Base-by-base conservation (phyloP, 2,329 filamentous ascomycete species). In the Didymella keratinophila region DNA sequence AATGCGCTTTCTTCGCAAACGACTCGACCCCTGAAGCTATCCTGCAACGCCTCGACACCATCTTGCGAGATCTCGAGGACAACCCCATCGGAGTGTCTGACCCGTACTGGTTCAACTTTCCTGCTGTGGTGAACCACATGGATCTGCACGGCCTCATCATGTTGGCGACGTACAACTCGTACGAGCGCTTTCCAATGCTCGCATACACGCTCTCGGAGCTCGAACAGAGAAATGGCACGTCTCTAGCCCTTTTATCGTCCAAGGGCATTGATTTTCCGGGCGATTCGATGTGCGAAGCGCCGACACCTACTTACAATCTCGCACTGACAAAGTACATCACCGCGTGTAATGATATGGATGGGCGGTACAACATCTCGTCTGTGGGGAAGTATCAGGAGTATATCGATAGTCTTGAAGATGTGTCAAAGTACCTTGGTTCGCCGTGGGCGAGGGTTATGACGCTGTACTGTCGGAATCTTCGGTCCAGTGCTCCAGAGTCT, bases 401-500 rank as follows among this genome's bases (percentile, higher is more conserved):
- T 7, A 30, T 49, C n/a, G 23, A n/a, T 5, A 4, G 41, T 25
- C 4, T 49, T 25, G 6, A 39, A 21, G 34, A 11, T 5, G 34
- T 41, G 3, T 49, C 46, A 6, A 49, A 37, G 25, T 49, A 49
- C 9, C 36, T 49, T 18, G 46, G 46, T 20, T n/a, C 34, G n/a
- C 32, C 34, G 23, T 49, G 46, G 46, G 46, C 46, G 8, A 12
- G 34, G 23, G 34, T 30, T n/a, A 49, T 41, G 16, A 49, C 34
- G 23, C 46, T 49, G 8, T 49, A 49, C 23, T 49, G 46, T 10
- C 46, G 34, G 11, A 49, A 49, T 6, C 10, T 39, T 14, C 14
- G 34, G 3, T 49, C 41, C n/a, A 49, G 34, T 18, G 23, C 34
- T 12, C 45, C 45, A 5, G 20, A 14, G 30, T 25, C 30, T 36